Base-by-base conservation (phyloP, 495 filamentous ascomycete genomes). In the Cercophora samala region DNA sequence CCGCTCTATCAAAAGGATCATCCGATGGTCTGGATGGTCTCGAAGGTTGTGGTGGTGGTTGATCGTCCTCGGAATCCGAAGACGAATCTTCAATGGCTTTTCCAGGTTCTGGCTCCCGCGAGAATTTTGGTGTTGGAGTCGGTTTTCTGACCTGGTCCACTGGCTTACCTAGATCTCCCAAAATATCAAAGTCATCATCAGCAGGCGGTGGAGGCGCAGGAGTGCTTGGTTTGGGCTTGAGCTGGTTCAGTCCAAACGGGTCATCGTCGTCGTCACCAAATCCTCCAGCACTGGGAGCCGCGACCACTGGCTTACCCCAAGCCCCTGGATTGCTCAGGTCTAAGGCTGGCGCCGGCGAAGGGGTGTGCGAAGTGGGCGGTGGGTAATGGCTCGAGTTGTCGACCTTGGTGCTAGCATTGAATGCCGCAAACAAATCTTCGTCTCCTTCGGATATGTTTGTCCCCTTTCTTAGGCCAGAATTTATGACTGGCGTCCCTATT, bases 111-210 rank as follows among this genome's bases (percentile, higher is more conserved):
- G 81, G 76, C 59, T 78, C 68, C 17, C 68, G 69, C 4, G 74
- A 60, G 64, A 70, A 73, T 46, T 77, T 76, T 13, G 82, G 80
- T 6, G 83, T 63, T 46, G 69, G 67, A 8, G 83, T 63, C 32
- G 69, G 67, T 29, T 79, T 71, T 58, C 79, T 80, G 42, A 94
- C 80, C 73, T 94, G 90, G 2, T 93, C 92, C 0, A 97, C 91
- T 1, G 95, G 94, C 67, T 91, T 93, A 15, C 84, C 91, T 15
- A 98, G 81, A 64, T 96, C 83, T 0, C 95, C 95, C 19, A 99
- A 82, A 51, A 99, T 90, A 74, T 99, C 93, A 73, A 96, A 91
- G 60, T 96, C 91, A 68, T 97, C 93, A 71, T 90, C 89, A 26
- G 89, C 86, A 3, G 79, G 70, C 72, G 75, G 64, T 53, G 76